These are phyloP conservation scores for Zoysia matrella DNA, from an alignment of 202 grass and related monocot genomes.

Conservation along the genomic window DNA sequence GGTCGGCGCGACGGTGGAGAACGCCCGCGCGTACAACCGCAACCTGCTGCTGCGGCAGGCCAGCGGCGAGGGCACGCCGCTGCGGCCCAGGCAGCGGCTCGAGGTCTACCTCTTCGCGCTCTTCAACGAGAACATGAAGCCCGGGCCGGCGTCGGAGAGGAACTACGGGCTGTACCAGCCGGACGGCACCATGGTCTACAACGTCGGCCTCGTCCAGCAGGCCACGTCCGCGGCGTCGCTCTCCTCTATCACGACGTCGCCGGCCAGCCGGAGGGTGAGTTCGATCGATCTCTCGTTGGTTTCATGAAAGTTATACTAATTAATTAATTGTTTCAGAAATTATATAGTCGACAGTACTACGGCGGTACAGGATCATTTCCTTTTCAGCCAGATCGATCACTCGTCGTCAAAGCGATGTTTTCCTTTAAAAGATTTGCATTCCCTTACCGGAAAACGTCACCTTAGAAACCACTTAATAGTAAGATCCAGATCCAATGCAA, in stretches of 20 bases:
- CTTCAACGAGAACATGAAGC: constrained; percentile 98
- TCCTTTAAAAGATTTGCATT: constrained; percentile 37
- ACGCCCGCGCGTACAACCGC: constrained; percentile 77
- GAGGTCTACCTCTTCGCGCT: constrained; percentile 97
- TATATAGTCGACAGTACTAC: background rate
- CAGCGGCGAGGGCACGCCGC: constrained; percentile 74
- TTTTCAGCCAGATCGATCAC: constrained; percentile 34
- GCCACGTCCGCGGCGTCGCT: constrained; percentile 46
- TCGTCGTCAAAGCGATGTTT: constrained; percentile 13
- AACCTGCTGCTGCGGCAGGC: constrained; percentile 79
- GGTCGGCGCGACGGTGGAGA: constrained; percentile 76
- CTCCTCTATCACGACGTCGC: constrained; percentile 61
- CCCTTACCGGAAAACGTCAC: constrained; percentile 12
- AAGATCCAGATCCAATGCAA: background rate
- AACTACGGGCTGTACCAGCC: constrained; percentile 91
- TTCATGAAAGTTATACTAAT: constrained; percentile 5
- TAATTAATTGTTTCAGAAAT: no score
- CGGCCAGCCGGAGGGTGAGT: constrained; percentile 55
- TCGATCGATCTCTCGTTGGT: background rate
- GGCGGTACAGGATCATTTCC: constrained; percentile 13
- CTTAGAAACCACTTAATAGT: background rate
- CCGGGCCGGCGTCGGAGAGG: constrained; percentile 79
- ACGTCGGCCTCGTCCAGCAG: constrained; percentile 61
- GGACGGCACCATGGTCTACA: constrained; percentile 86
- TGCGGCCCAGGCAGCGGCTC: constrained; percentile 62